These are phyloP conservation scores for Anisodus acutangulus DNA, from an alignment of 257 asterid species.

Conservation along the genomic window DNA sequence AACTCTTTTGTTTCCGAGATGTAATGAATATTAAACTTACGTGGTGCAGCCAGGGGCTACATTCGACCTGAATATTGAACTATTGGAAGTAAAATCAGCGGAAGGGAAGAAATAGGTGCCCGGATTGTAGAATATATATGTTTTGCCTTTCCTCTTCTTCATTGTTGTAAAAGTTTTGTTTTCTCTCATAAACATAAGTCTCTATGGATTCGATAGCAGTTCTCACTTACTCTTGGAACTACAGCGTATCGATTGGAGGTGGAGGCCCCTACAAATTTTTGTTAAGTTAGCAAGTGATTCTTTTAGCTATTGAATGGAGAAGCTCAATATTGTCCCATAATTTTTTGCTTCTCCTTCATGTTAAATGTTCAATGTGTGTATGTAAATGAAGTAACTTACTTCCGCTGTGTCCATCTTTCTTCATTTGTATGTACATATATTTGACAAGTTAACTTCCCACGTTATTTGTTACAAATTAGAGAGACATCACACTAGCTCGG, in stretches of 20 bases:
- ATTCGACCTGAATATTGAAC: conserved; percentile 84
- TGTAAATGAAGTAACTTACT: not conserved
- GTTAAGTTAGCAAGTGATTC: conserved; percentile 2
- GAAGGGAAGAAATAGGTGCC: conserved; percentile 46
- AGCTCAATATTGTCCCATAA: not conserved
- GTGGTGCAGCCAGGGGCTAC: conserved; percentile 80
- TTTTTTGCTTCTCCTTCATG: conserved; percentile 12
- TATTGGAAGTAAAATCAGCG: conserved; percentile 64
- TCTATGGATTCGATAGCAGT: not conserved
- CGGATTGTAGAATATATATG: not conserved
- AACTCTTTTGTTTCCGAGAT: not conserved
- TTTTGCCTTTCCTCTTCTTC: not conserved
- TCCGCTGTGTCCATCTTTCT: not conserved
- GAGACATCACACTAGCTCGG: not conserved
- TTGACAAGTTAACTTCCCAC: not conserved
- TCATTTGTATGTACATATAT: not conserved
- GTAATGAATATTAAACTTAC: conserved; percentile 29
- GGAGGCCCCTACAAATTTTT: not conserved
- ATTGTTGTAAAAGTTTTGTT: not conserved
- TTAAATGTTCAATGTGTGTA: not conserved
- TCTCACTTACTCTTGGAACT: not conserved
- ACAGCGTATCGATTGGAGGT: not conserved
- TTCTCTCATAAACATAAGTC: not conserved
- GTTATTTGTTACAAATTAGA: not conserved
- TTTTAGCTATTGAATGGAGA: not conserved